Percentiles rank a stretch among this genome's conserved stretches.
Evolutionary conservation across 2,329 filamentous ascomycete genomes (phyloP).

Genomic region (Fusarium sororula): DNA sequence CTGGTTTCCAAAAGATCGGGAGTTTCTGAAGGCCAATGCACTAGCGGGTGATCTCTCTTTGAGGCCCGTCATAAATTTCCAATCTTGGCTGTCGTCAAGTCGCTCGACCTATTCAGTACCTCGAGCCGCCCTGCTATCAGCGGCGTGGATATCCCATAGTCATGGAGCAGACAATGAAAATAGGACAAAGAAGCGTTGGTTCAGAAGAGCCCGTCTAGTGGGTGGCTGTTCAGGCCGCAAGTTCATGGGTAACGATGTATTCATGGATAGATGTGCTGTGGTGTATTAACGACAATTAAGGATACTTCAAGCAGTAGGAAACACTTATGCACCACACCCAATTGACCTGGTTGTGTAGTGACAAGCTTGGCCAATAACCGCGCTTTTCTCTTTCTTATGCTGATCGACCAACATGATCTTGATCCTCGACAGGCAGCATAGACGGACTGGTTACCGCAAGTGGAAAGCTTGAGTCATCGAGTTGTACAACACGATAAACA

Average conservation of each 20-base stretch:
- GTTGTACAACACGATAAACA: constrained; percentile 19
- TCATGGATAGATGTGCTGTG: background rate
- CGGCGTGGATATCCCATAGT: background rate
- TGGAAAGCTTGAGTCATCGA: constrained; percentile 16
- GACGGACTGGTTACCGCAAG: constrained; percentile 24
- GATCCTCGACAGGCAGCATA: constrained; percentile 20
- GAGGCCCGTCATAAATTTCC: constrained; percentile 24
- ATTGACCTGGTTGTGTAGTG: constrained; percentile 5
- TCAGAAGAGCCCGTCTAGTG: background rate
- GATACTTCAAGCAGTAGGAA: background rate
- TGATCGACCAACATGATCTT: constrained; percentile 23
- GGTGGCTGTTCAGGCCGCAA: background rate
- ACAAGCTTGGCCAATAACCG: constrained; percentile 27
- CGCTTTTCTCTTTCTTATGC: constrained; percentile 22
- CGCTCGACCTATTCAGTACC: constrained; percentile 3
- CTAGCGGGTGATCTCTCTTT: constrained; percentile 2
- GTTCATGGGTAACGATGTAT: background rate
- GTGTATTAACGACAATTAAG: background rate
- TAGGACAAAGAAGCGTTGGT: background rate
- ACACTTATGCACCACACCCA: constrained; percentile 13
- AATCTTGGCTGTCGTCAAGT: background rate
- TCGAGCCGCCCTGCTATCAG: background rate
- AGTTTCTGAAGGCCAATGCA: constrained; percentile 5
- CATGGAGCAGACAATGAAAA: background rate
- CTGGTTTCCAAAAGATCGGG: background rate